Base-by-base conservation (phyloP, 2,329 filamentous ascomycete species). In the Penicillium freii region DNA sequence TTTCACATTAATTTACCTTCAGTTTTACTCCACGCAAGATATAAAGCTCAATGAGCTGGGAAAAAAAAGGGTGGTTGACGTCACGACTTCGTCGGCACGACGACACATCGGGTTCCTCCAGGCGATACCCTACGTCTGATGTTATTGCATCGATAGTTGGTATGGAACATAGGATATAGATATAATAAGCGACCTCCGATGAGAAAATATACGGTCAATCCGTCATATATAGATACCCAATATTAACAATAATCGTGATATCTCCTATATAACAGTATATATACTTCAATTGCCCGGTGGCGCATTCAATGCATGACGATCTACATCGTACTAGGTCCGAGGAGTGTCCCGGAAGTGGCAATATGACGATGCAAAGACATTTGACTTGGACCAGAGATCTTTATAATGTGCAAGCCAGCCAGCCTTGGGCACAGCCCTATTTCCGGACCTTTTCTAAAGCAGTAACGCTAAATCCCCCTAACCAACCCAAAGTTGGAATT, bases 41-140 rank as follows among this genome's bases (percentile, higher is more conserved):
- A 33, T 33, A 33, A 33, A 31, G 2, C 4, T 5, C 2, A n/a
- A n/a, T n/a, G n/a, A 21, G 21, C 21, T 21, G 21, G 21, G n/a
- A n/a, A n/a, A 21, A 11, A n/a, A 51, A 23, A 25, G 19, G 9
- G 8, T 51, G 51, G 49, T 58, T 65, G 64, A 63, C 64, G 61
- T 65, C 63, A 65, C 38, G 60, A 64, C 58, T 60, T 47, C 42
- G 25, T 19, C 27, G 38, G 13, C 19, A 38, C 31, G 19, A 40
- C 33, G 33, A 39, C 42, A 39, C 31, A 42, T 3, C 19, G 7
- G 13, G 17, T 53, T 17, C 42, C 25, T 9, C 19, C 34, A 31
- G 39, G 13, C 23, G 7, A 29, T 23, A 38, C 29, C 29, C 17
- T 27, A 38, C 25, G 8, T 17, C 9, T 47, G 23, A 27, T 25